Evolutionary conservation across 176 grass and related monocot genomes (phyloP).

Genomic region (Saccharum spontaneum): DNA sequence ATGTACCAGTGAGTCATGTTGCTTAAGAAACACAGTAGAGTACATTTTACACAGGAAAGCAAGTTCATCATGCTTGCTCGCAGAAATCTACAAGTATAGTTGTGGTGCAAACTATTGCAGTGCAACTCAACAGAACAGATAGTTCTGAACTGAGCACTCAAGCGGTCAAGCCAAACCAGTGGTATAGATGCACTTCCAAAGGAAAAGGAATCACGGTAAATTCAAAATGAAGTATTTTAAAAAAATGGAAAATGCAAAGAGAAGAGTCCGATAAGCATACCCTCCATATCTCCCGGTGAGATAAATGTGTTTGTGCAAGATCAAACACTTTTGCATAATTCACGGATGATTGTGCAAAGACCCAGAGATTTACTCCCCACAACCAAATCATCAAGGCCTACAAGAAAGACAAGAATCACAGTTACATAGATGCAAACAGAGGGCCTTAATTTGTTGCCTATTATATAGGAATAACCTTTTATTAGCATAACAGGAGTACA

Average conservation of each 20-base stretch:
- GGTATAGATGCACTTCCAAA: background rate
- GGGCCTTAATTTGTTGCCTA: background rate
- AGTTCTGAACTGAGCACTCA: background rate
- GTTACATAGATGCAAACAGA: background rate
- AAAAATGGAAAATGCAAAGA: conserved; percentile 4
- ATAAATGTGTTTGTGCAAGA: conserved; percentile 85
- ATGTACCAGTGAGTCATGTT: background rate
- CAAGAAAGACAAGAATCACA: conserved; percentile 31
- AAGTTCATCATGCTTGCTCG: background rate
- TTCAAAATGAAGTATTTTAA: background rate
- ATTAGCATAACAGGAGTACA: background rate
- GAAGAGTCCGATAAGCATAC: conserved; percentile 40
- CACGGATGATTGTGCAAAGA: conserved; percentile 81
- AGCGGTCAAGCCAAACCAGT: background rate
- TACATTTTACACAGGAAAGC: background rate
- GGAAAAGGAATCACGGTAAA: background rate
- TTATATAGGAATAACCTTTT: conserved; percentile 4
- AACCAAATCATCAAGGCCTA: conserved; percentile 98
- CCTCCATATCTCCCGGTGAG: conserved; percentile 93
- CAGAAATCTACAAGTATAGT: background rate
- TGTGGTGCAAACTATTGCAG: background rate
- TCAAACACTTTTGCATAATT: conserved; percentile 92
- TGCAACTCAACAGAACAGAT: background rate
- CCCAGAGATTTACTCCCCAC: conserved; percentile 97
- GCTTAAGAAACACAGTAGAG: background rate